Base-by-base conservation (phyloP, 1,284 basidiomycete genomes). In the Cryptococcus hybrid region DNA sequence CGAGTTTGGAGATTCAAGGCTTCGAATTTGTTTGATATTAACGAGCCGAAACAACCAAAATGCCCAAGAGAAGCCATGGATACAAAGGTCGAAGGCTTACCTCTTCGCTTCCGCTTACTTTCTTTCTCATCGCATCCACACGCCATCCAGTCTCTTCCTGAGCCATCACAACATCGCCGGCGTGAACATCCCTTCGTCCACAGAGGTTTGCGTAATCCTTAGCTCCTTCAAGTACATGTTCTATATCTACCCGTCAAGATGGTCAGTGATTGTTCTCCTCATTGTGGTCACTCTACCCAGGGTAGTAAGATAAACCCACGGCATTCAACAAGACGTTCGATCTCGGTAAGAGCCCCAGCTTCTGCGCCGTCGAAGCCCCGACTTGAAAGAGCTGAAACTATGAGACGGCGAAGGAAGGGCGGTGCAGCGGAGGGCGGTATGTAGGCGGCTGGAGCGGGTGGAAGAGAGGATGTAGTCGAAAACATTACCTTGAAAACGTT, bases 351-450 rank as follows among this genome's bases (percentile, higher is more conserved):
- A 5, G 71, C 73, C 7, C 74, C 74, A 7, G 72, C 69, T 61
- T 76, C 73, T 2, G 71, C 73, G 3, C 63, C 68, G 18, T 74
- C 67, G 37, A 74, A 73, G 1, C 74, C 74, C 18, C 56, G 57
- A 13, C 68, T 63, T 11, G 62, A 56, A 9, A 74, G 52, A 7
- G 70, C 58, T 5, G 47, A 34, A 24, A 70, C 64, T 18, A 73
- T 63, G 12, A 73, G 24, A 24, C 68, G 66, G 7, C 58, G 60
- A 13, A 76, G 60, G 57, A 69, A 72, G 7, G 61, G 56, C 3
- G 64, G 37, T 3, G 70, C 64, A 1, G 52, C 36, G 8, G 50
- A 45, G 3, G 74, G 64, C 1, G 63, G 50, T 30, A 75, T 18
- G 43, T 66, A 61, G 0, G 47, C 58, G 3, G 49, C 38, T 38